Percentiles rank a stretch among this genome's conserved stretches.
phyloP scores from a whole-genome alignment of 164 flowering plant species.

The Piper longum region DNA sequence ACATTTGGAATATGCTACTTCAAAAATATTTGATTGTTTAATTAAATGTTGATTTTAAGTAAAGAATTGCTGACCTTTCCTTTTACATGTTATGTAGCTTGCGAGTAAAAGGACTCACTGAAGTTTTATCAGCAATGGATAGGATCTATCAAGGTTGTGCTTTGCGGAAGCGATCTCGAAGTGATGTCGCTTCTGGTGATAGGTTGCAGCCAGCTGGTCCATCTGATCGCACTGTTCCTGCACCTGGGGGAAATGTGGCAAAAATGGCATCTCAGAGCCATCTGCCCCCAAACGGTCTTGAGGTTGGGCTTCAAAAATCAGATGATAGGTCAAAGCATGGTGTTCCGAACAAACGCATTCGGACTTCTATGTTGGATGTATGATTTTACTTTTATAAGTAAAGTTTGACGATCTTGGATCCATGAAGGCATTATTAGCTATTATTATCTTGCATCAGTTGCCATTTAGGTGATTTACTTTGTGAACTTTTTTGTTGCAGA shows the following conservation, averaged over 20 bases:
- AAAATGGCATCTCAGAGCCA: conserved; percentile 51
- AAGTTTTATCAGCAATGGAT: conserved; percentile 38
- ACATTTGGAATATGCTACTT: too few species aligned
- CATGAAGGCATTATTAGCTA: neutral
- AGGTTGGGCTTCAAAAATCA: conserved; percentile 43
- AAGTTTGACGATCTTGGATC: neutral
- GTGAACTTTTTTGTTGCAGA: conserved; percentile 17
- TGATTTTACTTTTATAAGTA: conserved; percentile 27
- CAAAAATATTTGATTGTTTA: too few species aligned
- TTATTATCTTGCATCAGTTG: neutral
- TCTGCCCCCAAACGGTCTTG: conserved; percentile 24
- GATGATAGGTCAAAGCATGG: conserved; percentile 48
- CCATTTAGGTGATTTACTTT: conserved; percentile 2
- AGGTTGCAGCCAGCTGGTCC: conserved; percentile 27
- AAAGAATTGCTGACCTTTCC: neutral
- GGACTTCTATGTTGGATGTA: conserved; percentile 67
- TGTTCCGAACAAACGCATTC: conserved; percentile 60
- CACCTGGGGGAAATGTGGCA: conserved; percentile 28
- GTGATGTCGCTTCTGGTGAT: conserved; percentile 39
- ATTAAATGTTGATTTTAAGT: neutral
- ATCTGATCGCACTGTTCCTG: conserved; percentile 43
- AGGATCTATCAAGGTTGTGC: conserved; percentile 42
- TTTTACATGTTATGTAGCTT: conserved; percentile 32
- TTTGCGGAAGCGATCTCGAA: conserved; percentile 64
- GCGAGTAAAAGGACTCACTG: conserved; percentile 36